A percentile compares a stretch with the other conserved stretches of the same genome.
phyloP scores from a whole-genome alignment of 1,284 basidiomycete genomes.

The Malassezia equina region DNA sequence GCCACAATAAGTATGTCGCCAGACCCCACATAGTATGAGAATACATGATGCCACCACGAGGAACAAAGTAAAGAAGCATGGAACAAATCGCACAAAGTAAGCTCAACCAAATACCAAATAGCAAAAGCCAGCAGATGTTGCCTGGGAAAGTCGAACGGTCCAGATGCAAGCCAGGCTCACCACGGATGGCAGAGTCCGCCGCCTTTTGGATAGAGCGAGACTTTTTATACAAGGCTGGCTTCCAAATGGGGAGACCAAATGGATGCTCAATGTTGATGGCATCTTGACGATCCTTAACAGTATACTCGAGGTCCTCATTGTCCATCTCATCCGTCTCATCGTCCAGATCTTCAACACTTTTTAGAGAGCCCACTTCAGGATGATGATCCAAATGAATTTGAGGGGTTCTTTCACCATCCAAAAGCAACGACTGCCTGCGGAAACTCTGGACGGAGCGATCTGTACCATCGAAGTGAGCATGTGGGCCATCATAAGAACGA shows the following conservation, averaged over 20 bases:
- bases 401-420: not conserved
- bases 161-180: constrained; percentile 77
- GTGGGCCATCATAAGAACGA: not conserved
- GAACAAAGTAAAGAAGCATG: constrained; percentile 60
- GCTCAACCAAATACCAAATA: constrained; percentile 74
- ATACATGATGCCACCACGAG: constrained; percentile 71
- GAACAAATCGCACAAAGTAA: constrained; percentile 62
- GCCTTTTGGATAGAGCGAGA: constrained; percentile 88
- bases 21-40: constrained; percentile 79
- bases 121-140: constrained; percentile 78
- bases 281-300: constrained; percentile 89
- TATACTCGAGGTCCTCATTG: constrained; percentile 65
- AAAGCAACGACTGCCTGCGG: not conserved
- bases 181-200: constrained; percentile 86
- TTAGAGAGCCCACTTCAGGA: not conserved
- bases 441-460: not conserved
- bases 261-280: constrained; percentile 96
- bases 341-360: not conserved
- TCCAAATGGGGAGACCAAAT: constrained; percentile 98
- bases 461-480: not conserved
- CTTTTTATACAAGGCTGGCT: constrained; percentile 97
- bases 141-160: constrained; percentile 81
- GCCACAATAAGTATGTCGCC: constrained; percentile 94
- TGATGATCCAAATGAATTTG: not conserved
- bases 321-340: constrained; percentile 18